A percentile compares a stretch with the other conserved stretches of the same genome.
These are phyloP conservation scores for Pyrenochaeta sp. DNA, from an alignment of 2,329 filamentous ascomycete genomes.

Conservation along the genomic window DNA sequence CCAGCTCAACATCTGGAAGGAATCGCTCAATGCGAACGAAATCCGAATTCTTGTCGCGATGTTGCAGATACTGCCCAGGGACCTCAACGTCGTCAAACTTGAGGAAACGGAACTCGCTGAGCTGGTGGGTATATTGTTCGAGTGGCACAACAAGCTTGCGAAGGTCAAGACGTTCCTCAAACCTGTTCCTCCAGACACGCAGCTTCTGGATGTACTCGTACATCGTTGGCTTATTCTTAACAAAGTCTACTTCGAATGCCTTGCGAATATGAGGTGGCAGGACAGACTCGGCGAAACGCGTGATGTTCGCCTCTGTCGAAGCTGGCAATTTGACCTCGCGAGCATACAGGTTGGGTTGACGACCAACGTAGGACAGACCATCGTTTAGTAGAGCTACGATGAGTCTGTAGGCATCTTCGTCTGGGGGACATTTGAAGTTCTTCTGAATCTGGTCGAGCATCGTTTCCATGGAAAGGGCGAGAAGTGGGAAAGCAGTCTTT, in stretches of 20 bases:
- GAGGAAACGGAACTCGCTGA: slow-evolving; percentile 96
- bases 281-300: slow-evolving; percentile 94
- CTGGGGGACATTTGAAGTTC: slow-evolving; percentile 97
- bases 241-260: slow-evolving; percentile 97
- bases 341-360: slow-evolving; percentile 84
- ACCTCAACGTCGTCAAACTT: slow-evolving; percentile 99
- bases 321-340: slow-evolving; percentile 88
- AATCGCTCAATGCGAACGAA: slow-evolving; percentile 98
- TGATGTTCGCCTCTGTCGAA: slow-evolving; percentile 95
- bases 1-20: slow-evolving; percentile 90
- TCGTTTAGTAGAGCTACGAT: slow-evolving; percentile 98
- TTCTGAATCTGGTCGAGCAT: slow-evolving; percentile 99
- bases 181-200: slow-evolving; percentile 94
- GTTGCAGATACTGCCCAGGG: slow-evolving; percentile 93
- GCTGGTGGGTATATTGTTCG: slow-evolving; percentile 85
- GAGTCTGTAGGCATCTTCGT: slow-evolving; percentile 95
- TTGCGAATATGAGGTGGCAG: slow-evolving; percentile 93
- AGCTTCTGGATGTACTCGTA: slow-evolving; percentile 98
- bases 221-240: slow-evolving; percentile 94
- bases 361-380: slow-evolving; percentile 88
- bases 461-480: slow-evolving; percentile 97
- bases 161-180: slow-evolving; percentile 95
- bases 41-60: slow-evolving; percentile 99
- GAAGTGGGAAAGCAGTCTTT: slow-evolving; percentile 94
- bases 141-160: slow-evolving; percentile 75